Percentiles rank a stretch among this genome's conserved stretches.
phyloP scores from a whole-genome alignment of 1,284 basidiomycete species.

The Moesziomyces sp. region DNA sequence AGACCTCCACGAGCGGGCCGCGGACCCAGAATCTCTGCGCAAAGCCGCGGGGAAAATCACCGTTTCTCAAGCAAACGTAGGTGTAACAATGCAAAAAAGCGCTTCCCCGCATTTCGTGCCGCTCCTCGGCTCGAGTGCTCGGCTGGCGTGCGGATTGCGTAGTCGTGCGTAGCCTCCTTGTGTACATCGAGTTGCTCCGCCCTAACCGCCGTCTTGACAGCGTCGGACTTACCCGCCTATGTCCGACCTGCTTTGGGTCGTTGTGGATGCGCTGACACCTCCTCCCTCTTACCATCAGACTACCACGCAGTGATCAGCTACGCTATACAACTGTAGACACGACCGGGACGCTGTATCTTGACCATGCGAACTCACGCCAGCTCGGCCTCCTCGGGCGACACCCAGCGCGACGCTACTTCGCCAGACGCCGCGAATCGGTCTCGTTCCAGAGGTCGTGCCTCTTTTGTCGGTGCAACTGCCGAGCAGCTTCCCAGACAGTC shows the following conservation, averaged over 20 bases:
- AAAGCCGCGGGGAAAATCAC: neutral
- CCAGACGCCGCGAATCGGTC: conserved; percentile 22
- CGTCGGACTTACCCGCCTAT: conserved; percentile 10
- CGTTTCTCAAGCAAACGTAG: neutral
- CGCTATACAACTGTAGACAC: neutral
- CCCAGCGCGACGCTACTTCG: conserved; percentile 6
- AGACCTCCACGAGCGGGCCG: too few relatives aligned
- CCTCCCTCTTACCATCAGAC: too few relatives aligned
- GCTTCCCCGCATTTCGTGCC: neutral
- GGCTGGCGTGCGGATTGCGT: neutral
- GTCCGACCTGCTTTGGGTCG: conserved; percentile 3
- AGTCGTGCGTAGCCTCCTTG: neutral
- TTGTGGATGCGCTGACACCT: too few relatives aligned
- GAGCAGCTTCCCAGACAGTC: conserved; percentile 8
- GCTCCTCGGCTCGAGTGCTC: neutral
- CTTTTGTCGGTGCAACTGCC: conserved; percentile 18
- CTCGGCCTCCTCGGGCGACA: neutral
- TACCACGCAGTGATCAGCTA: too few relatives aligned
- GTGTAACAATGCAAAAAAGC: neutral
- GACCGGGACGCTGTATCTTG: neutral
- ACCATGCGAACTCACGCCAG: conserved; percentile 8
- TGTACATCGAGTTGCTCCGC: neutral
- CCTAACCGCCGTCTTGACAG: neutral
- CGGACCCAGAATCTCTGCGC: neutral
- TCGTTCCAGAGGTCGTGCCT: conserved; percentile 26